A percentile compares a stretch with the other conserved stretches of the same genome.
Evolutionary conservation across 2,329 filamentous ascomycete genomes (phyloP).

Genomic region (Orbilia ellipsospora): DNA sequence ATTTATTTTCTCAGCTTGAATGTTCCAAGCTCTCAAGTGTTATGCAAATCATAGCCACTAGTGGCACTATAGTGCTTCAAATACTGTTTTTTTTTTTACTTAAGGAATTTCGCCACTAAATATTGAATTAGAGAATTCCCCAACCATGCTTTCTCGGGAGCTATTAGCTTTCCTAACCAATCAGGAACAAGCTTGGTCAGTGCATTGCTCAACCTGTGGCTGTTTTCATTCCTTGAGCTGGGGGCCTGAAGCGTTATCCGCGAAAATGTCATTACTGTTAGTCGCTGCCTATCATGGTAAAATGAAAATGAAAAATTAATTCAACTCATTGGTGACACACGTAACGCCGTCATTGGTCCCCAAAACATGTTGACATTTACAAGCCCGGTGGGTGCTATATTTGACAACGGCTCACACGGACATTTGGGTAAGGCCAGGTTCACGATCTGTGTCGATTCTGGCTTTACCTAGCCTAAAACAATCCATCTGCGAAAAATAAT

Average conservation of each 20-base stretch:
- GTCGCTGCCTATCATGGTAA: too few relatives aligned
- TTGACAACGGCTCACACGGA: conserved; percentile 27
- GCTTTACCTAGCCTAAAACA: conserved; percentile 31
- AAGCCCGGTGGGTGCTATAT: conserved; percentile 21
- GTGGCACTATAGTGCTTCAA: conserved; percentile 4
- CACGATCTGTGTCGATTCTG: neutral
- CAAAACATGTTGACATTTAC: conserved; percentile 8
- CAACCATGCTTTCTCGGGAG: neutral
- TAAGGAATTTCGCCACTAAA: conserved; percentile 30
- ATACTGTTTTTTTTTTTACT: conserved; percentile 5
- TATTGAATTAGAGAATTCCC: neutral
- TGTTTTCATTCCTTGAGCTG: conserved; percentile 12
- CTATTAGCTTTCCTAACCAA: neutral
- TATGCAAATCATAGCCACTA: conserved; percentile 40
- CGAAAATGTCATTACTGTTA: neutral
- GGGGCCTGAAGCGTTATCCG: conserved; percentile 12
- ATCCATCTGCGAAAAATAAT: conserved; percentile 7
- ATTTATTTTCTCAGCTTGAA: conserved; percentile 4
- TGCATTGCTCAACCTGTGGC: conserved; percentile 30
- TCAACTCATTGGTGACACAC: conserved; percentile 23
- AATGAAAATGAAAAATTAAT: too few relatives aligned
- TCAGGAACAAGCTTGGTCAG: neutral
- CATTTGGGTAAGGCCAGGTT: neutral
- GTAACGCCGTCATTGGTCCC: conserved; percentile 1
- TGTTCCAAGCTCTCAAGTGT: neutral